Evolutionary conservation across 2,329 filamentous ascomycete species (phyloP), one percentile per base, ranked within the genome.

Genomic region (Aspergillus japonicus): DNA sequence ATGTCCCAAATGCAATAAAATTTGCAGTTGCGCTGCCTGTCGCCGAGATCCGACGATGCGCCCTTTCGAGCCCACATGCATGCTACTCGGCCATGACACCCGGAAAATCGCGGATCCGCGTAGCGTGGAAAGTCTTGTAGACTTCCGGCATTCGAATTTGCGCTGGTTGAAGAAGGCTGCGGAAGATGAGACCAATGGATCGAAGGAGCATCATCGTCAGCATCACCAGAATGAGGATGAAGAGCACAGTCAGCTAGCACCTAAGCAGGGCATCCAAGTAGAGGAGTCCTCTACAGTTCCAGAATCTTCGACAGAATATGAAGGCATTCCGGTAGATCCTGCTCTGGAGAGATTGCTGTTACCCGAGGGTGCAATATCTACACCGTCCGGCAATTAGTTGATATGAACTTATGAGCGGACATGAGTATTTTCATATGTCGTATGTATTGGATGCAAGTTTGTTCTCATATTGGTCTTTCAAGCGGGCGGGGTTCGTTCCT

Each of bases 121-220:
- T 61, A 97, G 93, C 69, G 87, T 96, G 5, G 94, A 98, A 74
- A 89, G 87, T 24, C 83, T 98, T 23, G 92, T 98, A 8, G 92
- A 98, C 72, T 97, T 97, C 75, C 87, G 90, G 26, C 82, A 91
- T 47, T 94, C 96, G 56, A 99, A 99, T 72, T 80, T 96, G 26
- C 85, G 84, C 47, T 97, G 92, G 92, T 79, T 98, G 51, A 84
- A 85, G 55, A 86, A 86, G 57, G 80, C 78, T 29, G 79, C 77
- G n/a, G 78, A 81, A 59, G 78, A 84, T 60, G 80, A 81, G 50
- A 80, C 77, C 6, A 71, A 74, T 16, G 76, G 80, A 29, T 72
- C 84, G 59, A 76, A 77, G 56, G 78, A 77, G 59, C 39, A 44
- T 19, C 39, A 44, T 4, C 16, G 5, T 19, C 39, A 16, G 39